Evolutionary conservation across 2,329 filamentous ascomycete species (phyloP).

Genomic region (Claviceps sp.): DNA sequence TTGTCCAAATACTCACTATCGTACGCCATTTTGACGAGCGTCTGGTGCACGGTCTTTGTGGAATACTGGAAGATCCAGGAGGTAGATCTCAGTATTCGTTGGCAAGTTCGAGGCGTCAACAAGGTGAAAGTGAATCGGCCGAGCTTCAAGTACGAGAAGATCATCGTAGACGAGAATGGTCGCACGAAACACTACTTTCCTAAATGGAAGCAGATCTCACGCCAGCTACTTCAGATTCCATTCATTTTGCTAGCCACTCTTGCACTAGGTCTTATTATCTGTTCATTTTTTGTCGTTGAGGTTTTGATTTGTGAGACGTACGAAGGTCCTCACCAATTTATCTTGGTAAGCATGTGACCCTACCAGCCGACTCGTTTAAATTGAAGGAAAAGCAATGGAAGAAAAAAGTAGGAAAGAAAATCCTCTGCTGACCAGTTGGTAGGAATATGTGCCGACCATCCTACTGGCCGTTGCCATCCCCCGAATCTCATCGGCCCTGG

Average conservation of each 20-base stretch:
- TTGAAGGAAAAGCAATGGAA: not conserved
- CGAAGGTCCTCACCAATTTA: slow-evolving; percentile 51
- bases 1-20: slow-evolving; percentile 56
- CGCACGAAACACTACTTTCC: slow-evolving; percentile 50
- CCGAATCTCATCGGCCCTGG: slow-evolving; percentile 49
- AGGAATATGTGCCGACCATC: slow-evolving; percentile 62
- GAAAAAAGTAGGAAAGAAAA: not conserved
- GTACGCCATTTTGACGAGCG: slow-evolving; percentile 51
- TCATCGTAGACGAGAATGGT: slow-evolving; percentile 49
- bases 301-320: slow-evolving; percentile 66
- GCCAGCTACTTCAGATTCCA: slow-evolving; percentile 56
- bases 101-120: slow-evolving; percentile 58
- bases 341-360: slow-evolving; percentile 35
- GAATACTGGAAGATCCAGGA: slow-evolving; percentile 74
- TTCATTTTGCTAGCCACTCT: slow-evolving; percentile 48
- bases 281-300: slow-evolving; percentile 58
- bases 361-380: too few species aligned
- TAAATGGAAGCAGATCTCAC: slow-evolving; percentile 46
- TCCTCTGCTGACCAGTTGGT: not conserved
- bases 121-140: slow-evolving; percentile 51
- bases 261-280: slow-evolving; percentile 52
- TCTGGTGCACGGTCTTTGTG: slow-evolving; percentile 62
- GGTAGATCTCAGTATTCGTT: slow-evolving; percentile 55
- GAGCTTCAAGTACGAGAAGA: slow-evolving; percentile 50
- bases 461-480: slow-evolving; percentile 55